phyloP scores from a whole-genome alignment of 768 basidiomycete species.

The Leccinum subgranulosum region DNA sequence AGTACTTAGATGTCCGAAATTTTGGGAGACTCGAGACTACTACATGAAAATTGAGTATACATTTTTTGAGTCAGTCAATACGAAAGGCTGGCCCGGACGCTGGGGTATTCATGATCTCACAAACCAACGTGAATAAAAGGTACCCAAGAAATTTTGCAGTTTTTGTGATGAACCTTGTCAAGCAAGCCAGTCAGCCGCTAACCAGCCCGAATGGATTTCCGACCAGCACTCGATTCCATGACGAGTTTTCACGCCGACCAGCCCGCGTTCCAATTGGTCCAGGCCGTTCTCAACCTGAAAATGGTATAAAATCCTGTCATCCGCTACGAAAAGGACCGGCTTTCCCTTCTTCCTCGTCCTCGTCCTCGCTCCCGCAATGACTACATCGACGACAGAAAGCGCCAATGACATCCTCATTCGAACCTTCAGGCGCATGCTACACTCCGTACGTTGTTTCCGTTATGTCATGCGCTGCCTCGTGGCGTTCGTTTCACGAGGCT shows the following conservation, averaged over 20 bases:
- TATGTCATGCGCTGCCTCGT: not conserved
- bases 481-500: too few species aligned
- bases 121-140: not conserved
- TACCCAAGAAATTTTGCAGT: too few species aligned
- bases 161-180: too few species aligned
- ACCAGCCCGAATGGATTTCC: not conserved
- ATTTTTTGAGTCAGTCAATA: too few species aligned
- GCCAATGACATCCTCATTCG: conserved; percentile 2
- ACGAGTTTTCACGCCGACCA: too few species aligned
- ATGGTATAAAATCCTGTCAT: not conserved
- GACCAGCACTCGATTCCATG: not conserved
- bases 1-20: too few species aligned
- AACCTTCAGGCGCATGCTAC: not conserved
- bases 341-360: not conserved
- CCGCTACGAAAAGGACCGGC: not conserved
- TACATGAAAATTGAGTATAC: too few species aligned
- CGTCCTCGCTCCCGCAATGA: not conserved
- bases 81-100: too few species aligned
- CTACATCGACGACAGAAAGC: not conserved
- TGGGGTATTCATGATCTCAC: not conserved
- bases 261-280: not conserved
- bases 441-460: not conserved
- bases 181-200: not conserved
- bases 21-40: too few species aligned
- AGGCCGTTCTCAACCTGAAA: not conserved